Evolutionary conservation across 2,329 filamentous ascomycete species (phyloP).

Genomic region (Blumeriella jaapii): DNA sequence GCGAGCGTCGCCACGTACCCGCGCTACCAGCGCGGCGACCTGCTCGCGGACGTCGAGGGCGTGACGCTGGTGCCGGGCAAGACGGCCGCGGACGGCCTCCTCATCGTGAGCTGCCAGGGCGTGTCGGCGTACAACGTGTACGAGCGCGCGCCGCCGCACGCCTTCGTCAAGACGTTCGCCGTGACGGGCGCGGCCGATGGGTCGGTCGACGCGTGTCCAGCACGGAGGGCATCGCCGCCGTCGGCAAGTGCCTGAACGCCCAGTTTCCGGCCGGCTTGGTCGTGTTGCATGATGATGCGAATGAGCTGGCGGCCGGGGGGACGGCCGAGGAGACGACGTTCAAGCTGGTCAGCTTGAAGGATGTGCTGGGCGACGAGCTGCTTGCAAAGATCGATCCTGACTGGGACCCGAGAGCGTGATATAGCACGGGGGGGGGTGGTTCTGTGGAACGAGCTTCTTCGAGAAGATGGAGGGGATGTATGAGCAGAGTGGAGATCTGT

Average conservation of each 20-base stretch:
- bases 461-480: no score
- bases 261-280: not conserved
- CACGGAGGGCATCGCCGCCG: constrained; percentile 3
- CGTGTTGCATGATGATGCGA: constrained; percentile 5
- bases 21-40: not conserved
- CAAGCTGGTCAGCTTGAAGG: not conserved
- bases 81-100: not conserved
- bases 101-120: constrained; percentile 3
- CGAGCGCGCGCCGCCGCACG: constrained; percentile 1
- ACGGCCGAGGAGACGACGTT: constrained; percentile 1
- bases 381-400: not conserved
- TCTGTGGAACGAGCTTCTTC: no score
- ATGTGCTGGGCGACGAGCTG: not conserved
- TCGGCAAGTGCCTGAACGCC: constrained; percentile 1
- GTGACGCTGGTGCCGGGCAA: constrained; percentile 1
- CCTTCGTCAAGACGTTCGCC: constrained; percentile 1
- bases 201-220: not conserved
- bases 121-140: constrained; percentile 2
- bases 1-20: constrained; percentile 3
- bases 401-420: constrained; percentile 2
- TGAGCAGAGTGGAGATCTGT: no score
- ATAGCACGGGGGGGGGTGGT: no score
- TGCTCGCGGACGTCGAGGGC: constrained; percentile 2
- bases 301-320: constrained; percentile 2
- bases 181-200: constrained; percentile 1